Conservation (phyloP, 371 early-diverging fungal genomes). For the Haplosporangium sp. region DNA sequence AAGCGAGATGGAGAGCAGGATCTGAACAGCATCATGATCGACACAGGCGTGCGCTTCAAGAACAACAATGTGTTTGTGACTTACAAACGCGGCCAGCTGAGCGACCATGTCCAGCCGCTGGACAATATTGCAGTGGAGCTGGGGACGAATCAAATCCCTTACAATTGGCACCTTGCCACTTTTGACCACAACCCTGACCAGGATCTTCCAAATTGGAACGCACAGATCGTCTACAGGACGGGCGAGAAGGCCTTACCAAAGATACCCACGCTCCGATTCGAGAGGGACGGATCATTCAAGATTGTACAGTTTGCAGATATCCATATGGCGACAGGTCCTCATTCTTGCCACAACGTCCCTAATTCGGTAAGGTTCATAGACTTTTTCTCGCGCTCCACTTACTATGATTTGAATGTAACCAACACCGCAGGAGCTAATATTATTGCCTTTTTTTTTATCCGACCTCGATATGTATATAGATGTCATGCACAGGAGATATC, state of each 20-base stretch:
- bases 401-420: not conserved
- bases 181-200: constrained; percentile 16
- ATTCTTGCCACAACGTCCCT: constrained; percentile 58
- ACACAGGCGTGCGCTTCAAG: constrained; percentile 43
- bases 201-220: constrained; percentile 37
- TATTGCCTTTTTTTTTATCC: not conserved
- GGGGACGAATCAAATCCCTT: constrained; percentile 51
- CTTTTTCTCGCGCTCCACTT: not conserved
- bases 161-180: constrained; percentile 26
- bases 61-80: constrained; percentile 29
- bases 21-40: constrained; percentile 53
- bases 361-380: constrained; percentile 44
- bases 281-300: constrained; percentile 60
- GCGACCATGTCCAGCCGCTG: constrained; percentile 25
- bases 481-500: constrained; percentile 59
- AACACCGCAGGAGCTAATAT: not conserved
- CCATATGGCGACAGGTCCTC: constrained; percentile 64
- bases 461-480: constrained; percentile 29
- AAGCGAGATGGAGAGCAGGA: constrained; percentile 56
- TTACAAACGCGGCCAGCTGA: constrained; percentile 22
- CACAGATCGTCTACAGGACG: constrained; percentile 30
- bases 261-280: constrained; percentile 52
- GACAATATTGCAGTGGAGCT: constrained; percentile 63
- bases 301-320: constrained; percentile 67
- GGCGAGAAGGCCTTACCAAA: constrained; percentile 11